Evolutionary conservation across 192 early-diverging fungal genomes (phyloP).

Genomic region (Entrophospora sp.): DNA sequence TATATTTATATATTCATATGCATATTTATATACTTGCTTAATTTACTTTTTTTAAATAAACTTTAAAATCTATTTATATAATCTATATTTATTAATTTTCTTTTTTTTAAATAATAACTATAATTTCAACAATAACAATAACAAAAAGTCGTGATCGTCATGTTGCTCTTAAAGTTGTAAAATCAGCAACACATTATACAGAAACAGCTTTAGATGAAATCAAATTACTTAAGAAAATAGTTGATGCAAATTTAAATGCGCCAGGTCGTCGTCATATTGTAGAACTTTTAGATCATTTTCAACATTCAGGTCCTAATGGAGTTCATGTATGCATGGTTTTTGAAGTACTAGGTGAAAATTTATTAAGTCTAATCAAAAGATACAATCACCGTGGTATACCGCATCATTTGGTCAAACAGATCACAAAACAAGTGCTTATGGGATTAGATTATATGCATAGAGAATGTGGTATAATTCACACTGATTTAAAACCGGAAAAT

Average conservation of each 20-base stretch:
- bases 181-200: slow-evolving; percentile 90
- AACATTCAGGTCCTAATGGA: slow-evolving; percentile 81
- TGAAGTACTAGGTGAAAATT: slow-evolving; percentile 93
- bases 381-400: slow-evolving; percentile 82
- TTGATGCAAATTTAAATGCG: slow-evolving; percentile 48
- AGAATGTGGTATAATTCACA: slow-evolving; percentile 94
- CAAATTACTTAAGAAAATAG: slow-evolving; percentile 78
- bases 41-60: neutral
- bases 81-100: neutral
- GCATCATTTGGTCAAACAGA: slow-evolving; percentile 76
- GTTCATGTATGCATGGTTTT: slow-evolving; percentile 95
- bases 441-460: slow-evolving; percentile 92
- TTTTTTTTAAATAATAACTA: neutral
- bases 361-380: slow-evolving; percentile 79
- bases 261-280: slow-evolving; percentile 64
- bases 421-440: slow-evolving; percentile 82
- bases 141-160: slow-evolving; percentile 55
- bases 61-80: neutral
- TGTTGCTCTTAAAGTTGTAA: slow-evolving; percentile 96
- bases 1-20: neutral
- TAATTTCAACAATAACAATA: neutral
- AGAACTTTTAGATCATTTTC: slow-evolving; percentile 88
- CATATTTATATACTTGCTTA: neutral
- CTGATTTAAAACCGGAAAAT: slow-evolving; percentile 97
- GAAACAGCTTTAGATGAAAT: slow-evolving; percentile 96